Conservation (phyloP, 2,329 filamentous ascomycete species). For the Dryadomyces quercus-mongolicae region DNA sequence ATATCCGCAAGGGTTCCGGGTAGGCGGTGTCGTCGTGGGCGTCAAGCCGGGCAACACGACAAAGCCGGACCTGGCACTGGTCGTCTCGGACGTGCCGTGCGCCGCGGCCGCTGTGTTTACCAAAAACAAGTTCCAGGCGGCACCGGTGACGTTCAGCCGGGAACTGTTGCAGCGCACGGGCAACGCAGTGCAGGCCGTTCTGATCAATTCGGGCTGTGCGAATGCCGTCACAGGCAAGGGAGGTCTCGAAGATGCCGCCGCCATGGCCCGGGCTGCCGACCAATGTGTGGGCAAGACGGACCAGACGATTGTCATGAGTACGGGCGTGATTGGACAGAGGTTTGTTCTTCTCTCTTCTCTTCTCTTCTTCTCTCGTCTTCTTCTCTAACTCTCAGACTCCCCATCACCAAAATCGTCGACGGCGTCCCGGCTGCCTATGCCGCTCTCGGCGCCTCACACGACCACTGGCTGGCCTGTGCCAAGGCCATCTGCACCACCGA, state of each 20-base stretch:
- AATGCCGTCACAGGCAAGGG: slow-evolving; percentile 93
- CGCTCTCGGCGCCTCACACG: slow-evolving; percentile 61
- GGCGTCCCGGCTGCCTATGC: slow-evolving; percentile 68
- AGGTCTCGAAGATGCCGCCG: slow-evolving; percentile 74
- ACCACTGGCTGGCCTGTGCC: slow-evolving; percentile 77
- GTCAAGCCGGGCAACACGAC: slow-evolving; percentile 89
- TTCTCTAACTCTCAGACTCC: slow-evolving; percentile 44
- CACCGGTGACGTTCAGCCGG: slow-evolving; percentile 78
- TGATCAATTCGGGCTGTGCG: slow-evolving; percentile 92
- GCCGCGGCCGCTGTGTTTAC: slow-evolving; percentile 89
- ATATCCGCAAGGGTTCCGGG: slow-evolving; percentile 83
- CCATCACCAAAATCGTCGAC: slow-evolving; percentile 78
- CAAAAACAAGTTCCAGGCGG: slow-evolving; percentile 95
- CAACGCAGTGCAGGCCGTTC: slow-evolving; percentile 53
- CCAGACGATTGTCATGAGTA: slow-evolving; percentile 91
- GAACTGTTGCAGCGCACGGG: slow-evolving; percentile 54
- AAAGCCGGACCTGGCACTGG: slow-evolving; percentile 80
- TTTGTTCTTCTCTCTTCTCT: slow-evolving; percentile 21
- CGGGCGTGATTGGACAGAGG: slow-evolving; percentile 92
- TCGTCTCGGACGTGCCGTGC: slow-evolving; percentile 78
- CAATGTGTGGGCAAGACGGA: slow-evolving; percentile 30
- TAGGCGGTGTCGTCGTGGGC: slow-evolving; percentile 78
- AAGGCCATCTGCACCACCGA: slow-evolving; percentile 96
- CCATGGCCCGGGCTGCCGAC: slow-evolving; percentile 74
- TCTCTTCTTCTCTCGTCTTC: background rate